Evolutionary conservation across 805 yeast species (phyloP).

Genomic region (Millerago galiae): DNA sequence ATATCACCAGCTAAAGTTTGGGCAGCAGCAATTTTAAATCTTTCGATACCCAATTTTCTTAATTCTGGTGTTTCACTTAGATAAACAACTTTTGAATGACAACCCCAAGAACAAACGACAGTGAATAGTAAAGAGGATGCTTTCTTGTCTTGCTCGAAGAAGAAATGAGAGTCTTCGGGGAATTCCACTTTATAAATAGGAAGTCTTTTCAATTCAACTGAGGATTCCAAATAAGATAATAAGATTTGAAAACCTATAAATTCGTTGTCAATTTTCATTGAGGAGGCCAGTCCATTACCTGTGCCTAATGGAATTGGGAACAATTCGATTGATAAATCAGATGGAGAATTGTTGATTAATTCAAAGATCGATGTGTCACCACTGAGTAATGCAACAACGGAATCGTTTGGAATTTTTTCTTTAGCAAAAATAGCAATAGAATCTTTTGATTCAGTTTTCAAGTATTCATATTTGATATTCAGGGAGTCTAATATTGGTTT

Average conservation of each 20-base stretch:
- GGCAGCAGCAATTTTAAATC: constrained; percentile 67
- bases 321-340: constrained; percentile 16
- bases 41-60: constrained; percentile 52
- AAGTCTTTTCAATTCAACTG: constrained; percentile 8
- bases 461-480: constrained; percentile 31
- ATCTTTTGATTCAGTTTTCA: constrained; percentile 33
- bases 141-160: background rate
- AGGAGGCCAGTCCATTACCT: constrained; percentile 74
- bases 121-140: constrained; percentile 27
- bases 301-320: constrained; percentile 68
- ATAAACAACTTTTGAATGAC: constrained; percentile 82
- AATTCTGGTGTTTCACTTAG: constrained; percentile 67
- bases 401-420: background rate
- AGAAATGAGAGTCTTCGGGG: constrained; percentile 21
- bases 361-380: constrained; percentile 87
- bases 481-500: constrained; percentile 40
- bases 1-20: constrained; percentile 33
- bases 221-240: constrained; percentile 13
- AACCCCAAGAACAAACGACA: constrained; percentile 78
- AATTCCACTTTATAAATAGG: constrained; percentile 29
- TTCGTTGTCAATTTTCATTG: constrained; percentile 39
- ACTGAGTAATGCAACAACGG: constrained; percentile 55
- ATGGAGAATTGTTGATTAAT: constrained; percentile 46
- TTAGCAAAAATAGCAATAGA: too few species aligned
- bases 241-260: constrained; percentile 31